phyloP scores from a whole-genome alignment of 2,329 filamentous ascomycete species.

The Tympanopsis confertula region DNA sequence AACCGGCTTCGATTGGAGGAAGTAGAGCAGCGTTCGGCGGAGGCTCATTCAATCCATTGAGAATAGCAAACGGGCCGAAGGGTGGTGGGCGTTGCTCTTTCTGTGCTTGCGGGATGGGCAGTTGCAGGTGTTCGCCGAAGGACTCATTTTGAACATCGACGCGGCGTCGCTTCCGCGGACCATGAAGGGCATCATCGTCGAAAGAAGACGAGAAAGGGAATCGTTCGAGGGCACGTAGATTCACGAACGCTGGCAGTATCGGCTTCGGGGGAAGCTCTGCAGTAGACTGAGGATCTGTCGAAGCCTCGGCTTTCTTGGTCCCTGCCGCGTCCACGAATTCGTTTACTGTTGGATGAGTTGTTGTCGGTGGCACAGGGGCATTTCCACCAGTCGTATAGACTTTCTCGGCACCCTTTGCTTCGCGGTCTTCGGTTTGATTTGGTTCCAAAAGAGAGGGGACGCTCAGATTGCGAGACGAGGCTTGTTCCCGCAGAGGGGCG shows the following conservation, averaged over 20 bases:
- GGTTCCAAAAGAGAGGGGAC: constrained; percentile 30
- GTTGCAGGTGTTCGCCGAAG: constrained; percentile 28
- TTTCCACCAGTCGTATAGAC: constrained; percentile 3
- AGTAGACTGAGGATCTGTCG: constrained; percentile 14
- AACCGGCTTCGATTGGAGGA: constrained; percentile 43
- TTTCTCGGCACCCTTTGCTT: constrained; percentile 15
- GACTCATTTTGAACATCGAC: constrained; percentile 24
- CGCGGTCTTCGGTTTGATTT: constrained; percentile 18
- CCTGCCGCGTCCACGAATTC: not conserved
- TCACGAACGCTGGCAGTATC: constrained; percentile 30
- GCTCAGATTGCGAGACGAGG: constrained; percentile 24
- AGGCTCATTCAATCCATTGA: constrained; percentile 52
- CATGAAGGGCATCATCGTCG: constrained; percentile 15
- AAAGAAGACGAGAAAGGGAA: constrained; percentile 21
- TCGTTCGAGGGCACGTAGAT: constrained; percentile 30
- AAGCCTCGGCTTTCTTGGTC: constrained; percentile 12
- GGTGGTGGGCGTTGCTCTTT: constrained; percentile 25
- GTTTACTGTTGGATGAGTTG: not conserved
- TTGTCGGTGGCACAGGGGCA: no score
- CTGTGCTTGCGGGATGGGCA: constrained; percentile 30
- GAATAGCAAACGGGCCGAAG: constrained; percentile 29
- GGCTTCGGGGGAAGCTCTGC: constrained; percentile 23
- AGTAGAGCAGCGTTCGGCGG: constrained; percentile 48
- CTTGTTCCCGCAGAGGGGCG: constrained; percentile 30
- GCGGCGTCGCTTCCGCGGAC: constrained; percentile 26